These are phyloP conservation scores for Mortierella polycephala DNA, from an alignment of 371 early-diverging fungal species.

Conservation along the genomic window DNA sequence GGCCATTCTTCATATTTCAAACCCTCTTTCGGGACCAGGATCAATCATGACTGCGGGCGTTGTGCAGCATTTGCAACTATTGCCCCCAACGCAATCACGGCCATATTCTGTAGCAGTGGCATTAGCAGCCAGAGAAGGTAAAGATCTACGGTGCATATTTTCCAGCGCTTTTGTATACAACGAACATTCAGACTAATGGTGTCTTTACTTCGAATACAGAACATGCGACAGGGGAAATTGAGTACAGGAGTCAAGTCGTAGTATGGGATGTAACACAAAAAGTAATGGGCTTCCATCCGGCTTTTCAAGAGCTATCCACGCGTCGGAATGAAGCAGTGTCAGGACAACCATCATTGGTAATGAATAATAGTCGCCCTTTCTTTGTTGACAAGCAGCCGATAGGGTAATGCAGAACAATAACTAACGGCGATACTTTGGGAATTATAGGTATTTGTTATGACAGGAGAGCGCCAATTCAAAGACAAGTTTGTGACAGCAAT, in stretches of 20 bases:
- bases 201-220: background rate
- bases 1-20: conserved; percentile 43
- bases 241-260: conserved; percentile 35
- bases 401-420: too few relatives aligned
- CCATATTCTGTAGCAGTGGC: conserved; percentile 39
- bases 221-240: conserved; percentile 12
- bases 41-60: conserved; percentile 32
- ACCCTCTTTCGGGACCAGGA: conserved; percentile 45
- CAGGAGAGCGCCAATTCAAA: conserved; percentile 39
- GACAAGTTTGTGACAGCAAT: conserved; percentile 43
- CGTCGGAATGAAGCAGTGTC: conserved; percentile 48
- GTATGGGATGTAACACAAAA: conserved; percentile 47
- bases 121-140: conserved; percentile 37
- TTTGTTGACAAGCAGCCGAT: background rate
- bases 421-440: too few relatives aligned
- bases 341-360: conserved; percentile 47
- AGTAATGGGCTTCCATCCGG: conserved; percentile 43
- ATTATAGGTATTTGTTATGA: conserved; percentile 39
- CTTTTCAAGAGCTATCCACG: conserved; percentile 51
- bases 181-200: background rate
- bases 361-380: background rate
- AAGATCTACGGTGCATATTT: background rate
- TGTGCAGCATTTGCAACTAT: conserved; percentile 35
- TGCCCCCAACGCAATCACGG: conserved; percentile 27
- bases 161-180: too few relatives aligned